These are phyloP conservation scores for Chaetomium olivaceum DNA, from an alignment of 2,329 filamentous ascomycete genomes.

Conservation along the genomic window DNA sequence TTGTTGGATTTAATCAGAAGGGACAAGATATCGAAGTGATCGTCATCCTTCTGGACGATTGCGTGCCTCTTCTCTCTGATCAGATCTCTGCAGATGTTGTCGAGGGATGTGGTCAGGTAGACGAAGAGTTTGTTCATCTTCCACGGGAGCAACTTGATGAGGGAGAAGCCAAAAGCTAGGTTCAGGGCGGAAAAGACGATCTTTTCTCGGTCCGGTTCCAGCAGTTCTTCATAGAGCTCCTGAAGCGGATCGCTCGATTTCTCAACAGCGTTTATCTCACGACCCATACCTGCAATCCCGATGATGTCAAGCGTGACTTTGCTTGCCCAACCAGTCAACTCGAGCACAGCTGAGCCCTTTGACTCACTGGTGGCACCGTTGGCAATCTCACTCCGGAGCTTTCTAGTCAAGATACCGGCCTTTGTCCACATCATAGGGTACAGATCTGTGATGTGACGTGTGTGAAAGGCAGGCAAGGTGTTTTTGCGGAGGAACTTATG, in stretches of 20 bases:
- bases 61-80: constrained; percentile 52
- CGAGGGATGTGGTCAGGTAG: constrained; percentile 11
- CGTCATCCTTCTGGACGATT: constrained; percentile 43
- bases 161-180: constrained; percentile 42
- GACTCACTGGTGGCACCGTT: constrained; percentile 10
- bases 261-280: constrained; percentile 51
- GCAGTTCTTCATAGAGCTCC: constrained; percentile 48
- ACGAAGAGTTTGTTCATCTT: constrained; percentile 42
- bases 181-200: constrained; percentile 38
- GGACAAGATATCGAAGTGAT: constrained; percentile 64
- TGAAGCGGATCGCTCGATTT: constrained; percentile 44
- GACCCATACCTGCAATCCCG: constrained; percentile 57
- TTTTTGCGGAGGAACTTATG: constrained; percentile 71
- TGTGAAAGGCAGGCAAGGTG: constrained; percentile 66
- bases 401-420: constrained; percentile 36
- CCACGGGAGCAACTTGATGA: constrained; percentile 48
- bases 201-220: constrained; percentile 49
- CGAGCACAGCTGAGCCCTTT: constrained; percentile 14
- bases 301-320: constrained; percentile 62
- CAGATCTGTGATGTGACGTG: constrained; percentile 67
- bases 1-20: constrained; percentile 53
- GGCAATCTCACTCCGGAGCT: constrained; percentile 36
- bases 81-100: constrained; percentile 46
- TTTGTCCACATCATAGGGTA: constrained; percentile 72
- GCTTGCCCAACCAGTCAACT: constrained; percentile 46